Evolutionary conservation across 2,329 filamentous ascomycete genomes (phyloP).

Genomic region (Fusarium chuoi): DNA sequence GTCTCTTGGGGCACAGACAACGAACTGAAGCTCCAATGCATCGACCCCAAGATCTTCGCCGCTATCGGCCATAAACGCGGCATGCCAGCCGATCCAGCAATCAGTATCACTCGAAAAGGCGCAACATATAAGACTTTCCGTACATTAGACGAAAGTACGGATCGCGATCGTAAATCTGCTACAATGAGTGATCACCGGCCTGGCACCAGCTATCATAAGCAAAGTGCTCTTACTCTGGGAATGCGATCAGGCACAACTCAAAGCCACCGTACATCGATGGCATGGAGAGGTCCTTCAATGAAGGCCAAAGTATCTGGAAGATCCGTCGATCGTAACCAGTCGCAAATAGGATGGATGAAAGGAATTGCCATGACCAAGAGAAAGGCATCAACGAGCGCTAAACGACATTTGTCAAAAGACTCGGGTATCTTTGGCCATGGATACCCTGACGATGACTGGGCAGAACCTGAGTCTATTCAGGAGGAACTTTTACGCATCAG

Average conservation of each 20-base stretch:
- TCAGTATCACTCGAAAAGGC: slow-evolving; percentile 83
- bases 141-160: slow-evolving; percentile 70
- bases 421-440: slow-evolving; percentile 62
- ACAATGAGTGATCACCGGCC: slow-evolving; percentile 71
- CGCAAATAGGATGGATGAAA: slow-evolving; percentile 76
- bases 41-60: slow-evolving; percentile 71
- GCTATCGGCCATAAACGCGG: slow-evolving; percentile 80
- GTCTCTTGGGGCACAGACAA: slow-evolving; percentile 94
- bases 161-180: slow-evolving; percentile 66
- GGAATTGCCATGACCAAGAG: slow-evolving; percentile 72
- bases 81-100: slow-evolving; percentile 68
- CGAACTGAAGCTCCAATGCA: slow-evolving; percentile 80
- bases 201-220: slow-evolving; percentile 55
- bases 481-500: slow-evolving; percentile 73
- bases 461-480: slow-evolving; percentile 69
- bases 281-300: slow-evolving; percentile 69
- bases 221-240: slow-evolving; percentile 56
- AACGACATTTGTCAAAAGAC: slow-evolving; percentile 63
- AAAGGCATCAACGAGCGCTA: slow-evolving; percentile 55
- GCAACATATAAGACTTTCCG: slow-evolving; percentile 88
- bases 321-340: slow-evolving; percentile 58
- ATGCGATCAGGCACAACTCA: slow-evolving; percentile 52
- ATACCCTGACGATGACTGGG: slow-evolving; percentile 67
- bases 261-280: slow-evolving; percentile 48
- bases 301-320: slow-evolving; percentile 62